Evolutionary conservation across 345 rosid species (phyloP), one percentile per base, ranked within the genome.

Genomic region (Gossypioides kirkii): DNA sequence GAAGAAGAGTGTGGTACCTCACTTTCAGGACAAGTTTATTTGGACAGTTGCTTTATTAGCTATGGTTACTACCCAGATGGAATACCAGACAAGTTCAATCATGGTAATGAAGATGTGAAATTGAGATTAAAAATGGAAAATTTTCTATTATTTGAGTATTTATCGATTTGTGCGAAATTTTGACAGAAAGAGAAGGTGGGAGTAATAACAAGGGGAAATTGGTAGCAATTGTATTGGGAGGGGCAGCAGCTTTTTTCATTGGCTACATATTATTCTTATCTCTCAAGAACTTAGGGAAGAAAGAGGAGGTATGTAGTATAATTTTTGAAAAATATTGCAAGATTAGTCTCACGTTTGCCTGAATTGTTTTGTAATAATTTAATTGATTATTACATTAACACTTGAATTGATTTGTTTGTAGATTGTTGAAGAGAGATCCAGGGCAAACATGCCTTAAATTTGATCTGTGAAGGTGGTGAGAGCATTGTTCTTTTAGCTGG

Each of bases 211-310:
- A 8, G 0, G 90, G 87, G 32, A 88, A 84, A 74, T 62, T 69
- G 12, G 52, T 84, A 61, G 97, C 97, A 69, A 85, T 93, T 55
- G 86, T 84, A 22, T 18, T 89, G 78, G 98, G 98, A 84, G 97
- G 72, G 70, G 88, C 72, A 23, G 96, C 79, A 8, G 90, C 84
- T 70, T 45, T 91, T 77, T 68, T 56, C 66, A 52, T 79, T 53
- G 86, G 74, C 32, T 82, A 83, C 10, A 42, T 88, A 8, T 69
- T 89, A 13, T 46, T 84, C 2, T 22, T 72, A 77, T 58, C 80
- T 25, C 38, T 88, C 66, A 88, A 75, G 76, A 80, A 83, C 4
- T 23, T 46, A 18, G 75, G 84, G 43, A 77, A 72, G 20, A 86
- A 87, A 54, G 95, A 84, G 61, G 89, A 84, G 83, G 86, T 82